Percentiles rank a stretch among this genome's conserved stretches.
phyloP scores from a whole-genome alignment of 768 basidiomycete species.

The Candolleomyces eurysporus region DNA sequence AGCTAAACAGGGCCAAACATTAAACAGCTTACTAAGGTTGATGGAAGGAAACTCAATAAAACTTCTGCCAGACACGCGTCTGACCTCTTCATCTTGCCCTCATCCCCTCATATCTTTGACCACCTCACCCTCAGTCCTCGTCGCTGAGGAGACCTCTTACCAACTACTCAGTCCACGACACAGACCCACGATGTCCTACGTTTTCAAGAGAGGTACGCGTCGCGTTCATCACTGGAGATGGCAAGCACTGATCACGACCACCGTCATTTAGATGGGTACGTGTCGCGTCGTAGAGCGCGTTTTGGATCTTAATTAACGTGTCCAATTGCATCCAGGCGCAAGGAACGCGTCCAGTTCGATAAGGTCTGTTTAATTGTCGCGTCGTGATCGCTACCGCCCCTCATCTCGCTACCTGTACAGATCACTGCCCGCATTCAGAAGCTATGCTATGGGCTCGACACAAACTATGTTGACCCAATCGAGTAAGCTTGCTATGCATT shows the following conservation, averaged over 20 bases:
- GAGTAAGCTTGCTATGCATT: constrained; percentile 53
- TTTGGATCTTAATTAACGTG: constrained; percentile 14
- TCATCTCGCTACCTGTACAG: constrained; percentile 34
- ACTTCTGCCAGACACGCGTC: no score
- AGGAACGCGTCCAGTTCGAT: constrained; percentile 91
- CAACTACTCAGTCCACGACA: neutral
- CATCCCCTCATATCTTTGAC: neutral
- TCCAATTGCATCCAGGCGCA: constrained; percentile 51
- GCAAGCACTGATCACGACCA: constrained; percentile 9
- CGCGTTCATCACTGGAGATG: neutral
- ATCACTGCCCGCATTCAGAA: constrained; percentile 86
- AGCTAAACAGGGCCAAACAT: no score
- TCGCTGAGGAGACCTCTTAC: neutral
- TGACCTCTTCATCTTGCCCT: neutral
- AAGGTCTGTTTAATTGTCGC: constrained; percentile 49
- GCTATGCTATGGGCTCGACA: constrained; percentile 94
- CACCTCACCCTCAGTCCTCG: neutral
- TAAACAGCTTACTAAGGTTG: no score
- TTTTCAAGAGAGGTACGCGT: constrained; percentile 41
- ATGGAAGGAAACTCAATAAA: no score
- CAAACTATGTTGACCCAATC: constrained; percentile 88
- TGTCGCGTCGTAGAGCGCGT: constrained; percentile 38
- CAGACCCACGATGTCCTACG: constrained; percentile 14
- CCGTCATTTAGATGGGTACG: constrained; percentile 43
- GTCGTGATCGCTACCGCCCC: constrained; percentile 7